Conservation (phyloP, 176 grass and related monocot species). For the Lolium multiflorum region DNA sequence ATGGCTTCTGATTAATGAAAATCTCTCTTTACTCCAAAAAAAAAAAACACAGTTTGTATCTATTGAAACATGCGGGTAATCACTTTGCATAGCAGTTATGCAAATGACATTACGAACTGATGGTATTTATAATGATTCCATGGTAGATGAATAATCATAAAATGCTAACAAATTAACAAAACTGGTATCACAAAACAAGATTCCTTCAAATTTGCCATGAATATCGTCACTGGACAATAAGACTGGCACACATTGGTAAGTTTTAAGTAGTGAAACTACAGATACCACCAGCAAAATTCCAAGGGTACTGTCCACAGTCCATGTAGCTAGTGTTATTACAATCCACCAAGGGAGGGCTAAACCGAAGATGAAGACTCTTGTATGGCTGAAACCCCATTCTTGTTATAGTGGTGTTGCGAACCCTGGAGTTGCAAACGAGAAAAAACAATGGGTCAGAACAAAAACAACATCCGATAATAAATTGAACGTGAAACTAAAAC, state of each 20-base stretch:
- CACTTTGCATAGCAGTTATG: neutral
- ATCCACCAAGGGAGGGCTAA: slow-evolving; percentile 12
- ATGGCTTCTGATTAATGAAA: too few relatives aligned
- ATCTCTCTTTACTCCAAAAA: too few relatives aligned
- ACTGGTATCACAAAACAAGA: neutral
- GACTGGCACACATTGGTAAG: neutral
- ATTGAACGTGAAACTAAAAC: neutral
- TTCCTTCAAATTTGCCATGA: neutral
- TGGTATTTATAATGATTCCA: neutral
- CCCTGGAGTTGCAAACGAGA: slow-evolving; percentile 33
- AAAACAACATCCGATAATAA: neutral
- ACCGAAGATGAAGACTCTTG: slow-evolving; percentile 4
- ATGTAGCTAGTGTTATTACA: slow-evolving; percentile 43
- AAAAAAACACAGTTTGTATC: neutral
- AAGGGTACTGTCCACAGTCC: slow-evolving; percentile 19
- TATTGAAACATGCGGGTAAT: neutral
- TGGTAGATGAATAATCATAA: neutral
- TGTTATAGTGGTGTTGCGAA: slow-evolving; percentile 68
- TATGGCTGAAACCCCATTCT: slow-evolving; percentile 15
- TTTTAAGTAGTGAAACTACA: slow-evolving; percentile 30
- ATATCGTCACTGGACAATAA: slow-evolving; percentile 3
- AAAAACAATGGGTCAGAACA: slow-evolving; percentile 10
- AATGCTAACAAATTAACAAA: slow-evolving; percentile 10
- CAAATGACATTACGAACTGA: neutral
- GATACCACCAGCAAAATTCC: slow-evolving; percentile 27